Conservation (phyloP, 805 yeast species). For the Lipomyces yamanashiensis region DNA sequence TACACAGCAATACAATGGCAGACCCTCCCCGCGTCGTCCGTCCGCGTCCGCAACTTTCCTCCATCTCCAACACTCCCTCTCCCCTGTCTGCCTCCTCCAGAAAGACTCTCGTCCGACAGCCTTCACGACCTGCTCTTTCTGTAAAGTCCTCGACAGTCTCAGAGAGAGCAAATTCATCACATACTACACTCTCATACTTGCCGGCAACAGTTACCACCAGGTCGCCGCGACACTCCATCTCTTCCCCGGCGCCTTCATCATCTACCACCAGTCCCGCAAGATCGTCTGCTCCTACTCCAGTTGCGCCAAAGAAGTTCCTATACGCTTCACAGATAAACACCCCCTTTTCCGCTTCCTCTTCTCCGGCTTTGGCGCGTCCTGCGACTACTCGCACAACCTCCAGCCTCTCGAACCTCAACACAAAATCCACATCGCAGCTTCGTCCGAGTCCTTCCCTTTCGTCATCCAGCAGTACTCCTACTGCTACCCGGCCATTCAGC, state of each 20-base stretch:
- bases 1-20: too few species aligned
- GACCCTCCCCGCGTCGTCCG: neutral
- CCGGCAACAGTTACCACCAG: constrained; percentile 36
- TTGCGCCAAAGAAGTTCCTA: neutral
- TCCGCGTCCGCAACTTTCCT: neutral
- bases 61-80: neutral
- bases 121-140: neutral
- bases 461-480: neutral
- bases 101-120: neutral
- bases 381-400: neutral
- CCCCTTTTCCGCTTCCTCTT: neutral
- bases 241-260: neutral
- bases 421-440: constrained; percentile 6
- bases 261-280: neutral
- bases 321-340: constrained; percentile 3
- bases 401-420: neutral
- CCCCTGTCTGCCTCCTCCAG: neutral
- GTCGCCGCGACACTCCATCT: constrained; percentile 24
- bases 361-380: neutral
- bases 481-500: neutral
- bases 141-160: neutral
- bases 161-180: constrained; percentile 5
- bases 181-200: constrained; percentile 24
- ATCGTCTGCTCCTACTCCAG: constrained; percentile 7
- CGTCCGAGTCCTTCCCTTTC: constrained; percentile 2